A percentile compares a stretch with the other conserved stretches of the same genome.
Conservation (phyloP, 805 yeast genomes). For the Danielia reshetovae region DNA sequence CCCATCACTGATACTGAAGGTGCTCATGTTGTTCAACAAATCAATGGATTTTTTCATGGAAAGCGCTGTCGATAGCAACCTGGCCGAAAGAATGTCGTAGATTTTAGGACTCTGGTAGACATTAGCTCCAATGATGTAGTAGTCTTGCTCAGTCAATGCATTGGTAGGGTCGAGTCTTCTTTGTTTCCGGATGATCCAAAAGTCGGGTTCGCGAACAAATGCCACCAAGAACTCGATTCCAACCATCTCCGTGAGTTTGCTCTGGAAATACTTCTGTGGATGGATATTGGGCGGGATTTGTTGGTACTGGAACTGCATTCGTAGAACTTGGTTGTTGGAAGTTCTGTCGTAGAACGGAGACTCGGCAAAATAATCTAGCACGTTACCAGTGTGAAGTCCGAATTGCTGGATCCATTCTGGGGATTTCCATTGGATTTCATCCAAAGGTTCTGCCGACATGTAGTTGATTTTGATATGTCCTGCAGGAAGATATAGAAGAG, state of each 20-base stretch:
- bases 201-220: slow-evolving; percentile 78
- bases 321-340: slow-evolving; percentile 88
- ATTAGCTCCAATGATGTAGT: slow-evolving; percentile 86
- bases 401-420: slow-evolving; percentile 95
- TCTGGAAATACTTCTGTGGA: slow-evolving; percentile 39
- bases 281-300: slow-evolving; percentile 33
- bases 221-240: slow-evolving; percentile 84
- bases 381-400: slow-evolving; percentile 85
- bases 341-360: slow-evolving; percentile 95
- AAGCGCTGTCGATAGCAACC: slow-evolving; percentile 40
- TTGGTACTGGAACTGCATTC: slow-evolving; percentile 91
- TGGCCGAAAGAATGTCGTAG: slow-evolving; percentile 65
- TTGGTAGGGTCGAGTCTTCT: slow-evolving; percentile 51
- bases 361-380: slow-evolving; percentile 86
- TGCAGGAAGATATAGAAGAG: no score
- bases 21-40: slow-evolving; percentile 29
- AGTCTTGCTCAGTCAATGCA: slow-evolving; percentile 61
- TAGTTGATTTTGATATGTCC: no score
- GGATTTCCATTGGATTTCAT: slow-evolving; percentile 93
- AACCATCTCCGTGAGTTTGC: slow-evolving; percentile 67
- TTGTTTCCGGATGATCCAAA: slow-evolving; percentile 89
- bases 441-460: slow-evolving; percentile 45
- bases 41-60: slow-evolving; percentile 33
- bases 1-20: slow-evolving; percentile 31
- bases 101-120: slow-evolving; percentile 86